These are phyloP conservation scores for Cyclotella choctawhatcheeana DNA, from an alignment of 108 stramenopile species.

Conservation along the genomic window DNA sequence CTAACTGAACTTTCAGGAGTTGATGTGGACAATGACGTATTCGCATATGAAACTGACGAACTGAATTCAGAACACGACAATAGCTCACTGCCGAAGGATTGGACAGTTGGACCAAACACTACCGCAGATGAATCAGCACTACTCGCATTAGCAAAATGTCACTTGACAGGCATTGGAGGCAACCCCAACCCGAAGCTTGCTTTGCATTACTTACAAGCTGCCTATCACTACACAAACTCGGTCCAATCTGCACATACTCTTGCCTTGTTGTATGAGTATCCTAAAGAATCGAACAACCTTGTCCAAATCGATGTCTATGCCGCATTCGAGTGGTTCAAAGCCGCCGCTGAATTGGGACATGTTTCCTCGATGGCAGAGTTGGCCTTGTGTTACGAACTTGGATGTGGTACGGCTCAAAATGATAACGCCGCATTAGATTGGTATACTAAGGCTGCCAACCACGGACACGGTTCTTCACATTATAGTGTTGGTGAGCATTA, in stretches of 20 bases:
- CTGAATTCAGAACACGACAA: neutral
- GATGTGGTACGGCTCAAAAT: conserved; percentile 80
- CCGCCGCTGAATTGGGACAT: conserved; percentile 74
- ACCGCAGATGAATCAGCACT: conserved; percentile 59
- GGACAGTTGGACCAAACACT: conserved; percentile 4
- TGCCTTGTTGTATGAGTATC: conserved; percentile 84
- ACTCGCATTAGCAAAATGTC: conserved; percentile 62
- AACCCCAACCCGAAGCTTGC: conserved; percentile 42
- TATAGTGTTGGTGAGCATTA: conserved; percentile 85
- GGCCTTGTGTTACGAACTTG: conserved; percentile 85
- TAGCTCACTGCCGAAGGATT: conserved; percentile 24
- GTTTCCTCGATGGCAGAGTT: conserved; percentile 87
- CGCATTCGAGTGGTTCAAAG: conserved; percentile 82
- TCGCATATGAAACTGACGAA: conserved; percentile 12
- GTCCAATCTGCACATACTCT: conserved; percentile 74
- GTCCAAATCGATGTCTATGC: conserved; percentile 79
- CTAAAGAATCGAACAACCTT: conserved; percentile 52
- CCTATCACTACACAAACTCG: conserved; percentile 66
- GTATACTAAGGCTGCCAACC: conserved; percentile 86
- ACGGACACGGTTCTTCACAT: conserved; percentile 72
- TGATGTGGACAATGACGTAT: conserved; percentile 36
- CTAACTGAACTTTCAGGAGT: conserved; percentile 60
- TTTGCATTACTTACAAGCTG: conserved; percentile 75
- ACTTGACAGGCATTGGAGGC: conserved; percentile 68
- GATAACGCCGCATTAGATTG: conserved; percentile 83